phyloP scores from a whole-genome alignment of 148 eudicot genomes.

The Agrostemma githago region DNA sequence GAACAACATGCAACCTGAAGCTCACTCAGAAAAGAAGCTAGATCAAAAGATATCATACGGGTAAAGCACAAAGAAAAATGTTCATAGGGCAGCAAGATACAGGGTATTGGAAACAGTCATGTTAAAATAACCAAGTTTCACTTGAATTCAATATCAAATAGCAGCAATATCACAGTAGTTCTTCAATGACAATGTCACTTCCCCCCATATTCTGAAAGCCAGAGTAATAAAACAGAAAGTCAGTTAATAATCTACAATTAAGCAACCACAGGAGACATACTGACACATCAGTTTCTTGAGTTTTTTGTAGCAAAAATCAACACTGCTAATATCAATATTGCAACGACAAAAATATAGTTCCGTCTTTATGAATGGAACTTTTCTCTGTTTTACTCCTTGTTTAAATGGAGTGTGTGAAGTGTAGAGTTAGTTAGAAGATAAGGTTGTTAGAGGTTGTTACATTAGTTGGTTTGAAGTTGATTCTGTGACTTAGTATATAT shows the following conservation, averaged over 20 bases:
- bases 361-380: background rate
- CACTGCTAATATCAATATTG: background rate
- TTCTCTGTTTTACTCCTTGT: background rate
- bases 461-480: too few species aligned
- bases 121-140: background rate
- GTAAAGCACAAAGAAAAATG: conserved; percentile 5
- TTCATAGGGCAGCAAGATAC: conserved; percentile 1
- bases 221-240: background rate
- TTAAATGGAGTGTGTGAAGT: background rate
- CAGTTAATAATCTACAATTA: background rate
- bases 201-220: conserved; percentile 24
- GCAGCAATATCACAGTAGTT: conserved; percentile 5
- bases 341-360: background rate
- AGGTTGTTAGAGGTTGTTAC: too few species aligned
- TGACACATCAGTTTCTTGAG: background rate
- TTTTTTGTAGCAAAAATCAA: background rate
- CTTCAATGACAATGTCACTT: conserved; percentile 9
- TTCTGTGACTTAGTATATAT: too few species aligned
- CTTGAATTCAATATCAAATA: conserved; percentile 3
- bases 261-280: background rate
- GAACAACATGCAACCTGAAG: background rate
- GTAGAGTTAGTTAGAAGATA: too few species aligned
- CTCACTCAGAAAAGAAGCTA: background rate
- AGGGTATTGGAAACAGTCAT: conserved; percentile 7
- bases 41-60: conserved; percentile 11